Percentiles rank a stretch among this genome's conserved stretches.
phyloP scores from a whole-genome alignment of 169 alveolate species.

The Perkinsus olseni region DNA sequence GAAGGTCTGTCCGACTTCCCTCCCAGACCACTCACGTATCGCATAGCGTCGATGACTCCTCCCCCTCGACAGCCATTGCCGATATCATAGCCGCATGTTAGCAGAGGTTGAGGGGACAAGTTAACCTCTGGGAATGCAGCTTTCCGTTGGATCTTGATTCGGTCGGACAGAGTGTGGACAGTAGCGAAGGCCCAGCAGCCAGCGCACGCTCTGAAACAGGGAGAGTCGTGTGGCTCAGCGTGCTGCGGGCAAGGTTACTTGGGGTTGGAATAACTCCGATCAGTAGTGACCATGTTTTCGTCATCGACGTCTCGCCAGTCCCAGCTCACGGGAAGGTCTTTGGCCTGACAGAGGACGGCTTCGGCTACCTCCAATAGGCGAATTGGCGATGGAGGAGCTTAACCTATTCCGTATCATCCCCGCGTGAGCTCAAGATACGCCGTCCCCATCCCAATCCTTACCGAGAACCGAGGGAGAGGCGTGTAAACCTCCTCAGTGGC shows the following conservation, averaged over 20 bases:
- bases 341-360: neutral
- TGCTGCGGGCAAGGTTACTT: too few relatives aligned
- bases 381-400: neutral
- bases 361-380: too few relatives aligned
- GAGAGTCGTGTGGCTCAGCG: too few relatives aligned
- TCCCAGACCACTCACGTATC: neutral
- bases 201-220: neutral
- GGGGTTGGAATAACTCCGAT: neutral
- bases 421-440: neutral
- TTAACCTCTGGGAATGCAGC: neutral
- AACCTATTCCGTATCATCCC: neutral
- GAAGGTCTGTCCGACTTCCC: too few relatives aligned
- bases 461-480: neutral
- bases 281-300: slow-evolving; percentile 23
- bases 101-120: neutral
- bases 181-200: neutral
- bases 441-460: too few relatives aligned
- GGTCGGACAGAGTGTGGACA: neutral
- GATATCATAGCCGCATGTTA: neutral
- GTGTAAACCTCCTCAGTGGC: neutral
- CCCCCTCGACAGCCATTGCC: neutral
- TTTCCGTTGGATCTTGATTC: neutral
- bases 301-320: slow-evolving; percentile 57
- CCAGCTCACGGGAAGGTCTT: slow-evolving; percentile 23
- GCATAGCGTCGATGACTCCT: neutral